These are phyloP conservation scores for Mycena alexandri DNA, from an alignment of 768 basidiomycete species.

Conservation along the genomic window DNA sequence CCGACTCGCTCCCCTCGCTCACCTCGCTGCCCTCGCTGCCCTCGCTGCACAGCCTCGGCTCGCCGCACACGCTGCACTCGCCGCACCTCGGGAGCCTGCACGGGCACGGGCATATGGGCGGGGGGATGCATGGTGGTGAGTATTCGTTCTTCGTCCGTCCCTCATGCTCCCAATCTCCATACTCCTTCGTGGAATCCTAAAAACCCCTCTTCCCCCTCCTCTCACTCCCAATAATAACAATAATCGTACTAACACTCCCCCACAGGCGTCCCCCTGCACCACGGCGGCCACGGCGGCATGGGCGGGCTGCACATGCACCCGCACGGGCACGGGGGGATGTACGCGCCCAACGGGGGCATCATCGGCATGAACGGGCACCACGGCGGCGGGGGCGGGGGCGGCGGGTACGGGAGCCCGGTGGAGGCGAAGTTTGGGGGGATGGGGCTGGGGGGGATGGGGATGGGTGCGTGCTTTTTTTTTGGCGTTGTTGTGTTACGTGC, in stretches of 20 bases:
- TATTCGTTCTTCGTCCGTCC: too few relatives aligned
- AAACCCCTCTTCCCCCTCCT: too few relatives aligned
- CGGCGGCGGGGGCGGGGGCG: background rate
- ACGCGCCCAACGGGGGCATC: background rate
- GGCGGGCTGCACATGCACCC: background rate
- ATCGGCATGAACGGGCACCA: background rate
- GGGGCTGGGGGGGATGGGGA: constrained; percentile 14
- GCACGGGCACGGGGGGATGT: background rate
- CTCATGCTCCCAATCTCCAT: too few relatives aligned
- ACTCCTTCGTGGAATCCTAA: too few relatives aligned
- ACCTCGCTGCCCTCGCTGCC: constrained; percentile 35
- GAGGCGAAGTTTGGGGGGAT: constrained; percentile 29
- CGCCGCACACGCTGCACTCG: constrained; percentile 42
- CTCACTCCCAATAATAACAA: too few relatives aligned
- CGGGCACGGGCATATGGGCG: background rate
- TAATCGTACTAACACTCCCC: too few relatives aligned
- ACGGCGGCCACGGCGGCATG: background rate
- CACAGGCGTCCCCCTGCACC: too few relatives aligned
- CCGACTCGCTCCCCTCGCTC: constrained; percentile 35
- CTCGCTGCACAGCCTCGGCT: constrained; percentile 32
- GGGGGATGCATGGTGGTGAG: too few relatives aligned
- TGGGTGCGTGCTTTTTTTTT: background rate
- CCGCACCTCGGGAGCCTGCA: constrained; percentile 40
- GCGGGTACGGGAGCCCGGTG: constrained; percentile 17
- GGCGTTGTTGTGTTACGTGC: too few relatives aligned